A percentile compares a stretch with the other conserved stretches of the same genome.
These are phyloP conservation scores for Marvania coccoides DNA, from an alignment of 139 green algal species.

Conservation along the genomic window DNA sequence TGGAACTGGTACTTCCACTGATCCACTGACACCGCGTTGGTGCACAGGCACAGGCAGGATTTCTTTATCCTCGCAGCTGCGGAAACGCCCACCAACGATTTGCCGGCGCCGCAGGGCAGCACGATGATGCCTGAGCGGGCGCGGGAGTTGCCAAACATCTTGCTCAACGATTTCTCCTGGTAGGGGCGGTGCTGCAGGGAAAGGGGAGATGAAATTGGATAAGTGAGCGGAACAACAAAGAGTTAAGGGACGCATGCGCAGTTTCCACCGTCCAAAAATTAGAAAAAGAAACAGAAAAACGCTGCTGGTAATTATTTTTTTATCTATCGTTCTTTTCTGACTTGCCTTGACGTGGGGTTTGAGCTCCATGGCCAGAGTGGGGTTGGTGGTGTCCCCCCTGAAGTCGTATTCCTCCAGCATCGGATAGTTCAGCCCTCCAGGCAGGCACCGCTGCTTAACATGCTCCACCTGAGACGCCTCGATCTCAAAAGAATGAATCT, in stretches of 20 bases:
- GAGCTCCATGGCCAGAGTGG: slow-evolving; percentile 74
- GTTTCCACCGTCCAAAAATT: background rate
- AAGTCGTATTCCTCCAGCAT: slow-evolving; percentile 99
- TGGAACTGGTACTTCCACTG: slow-evolving; percentile 97
- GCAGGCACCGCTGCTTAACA: slow-evolving; percentile 92
- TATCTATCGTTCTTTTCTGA: too few species aligned
- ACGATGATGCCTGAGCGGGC: slow-evolving; percentile 93
- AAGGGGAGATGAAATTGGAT: background rate
- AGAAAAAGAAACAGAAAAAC: background rate
- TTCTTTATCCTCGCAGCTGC: slow-evolving; percentile 84
- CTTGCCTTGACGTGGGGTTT: slow-evolving; percentile 80
- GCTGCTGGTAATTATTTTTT: too few species aligned
- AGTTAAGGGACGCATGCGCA: background rate
- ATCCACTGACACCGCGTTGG: slow-evolving; percentile 83
- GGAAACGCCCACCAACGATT: slow-evolving; percentile 85
- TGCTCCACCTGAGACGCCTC: slow-evolving; percentile 74
- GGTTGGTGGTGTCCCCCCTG: slow-evolving; percentile 57
- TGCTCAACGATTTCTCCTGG: slow-evolving; percentile 86
- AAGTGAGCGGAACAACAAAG: background rate
- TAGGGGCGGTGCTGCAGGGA: slow-evolving; percentile 29
- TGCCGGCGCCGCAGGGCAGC: slow-evolving; percentile 94
- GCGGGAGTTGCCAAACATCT: slow-evolving; percentile 98
- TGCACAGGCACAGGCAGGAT: slow-evolving; percentile 73
- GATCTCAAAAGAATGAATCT: slow-evolving; percentile 75
- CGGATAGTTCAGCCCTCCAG: slow-evolving; percentile 84